Percentiles rank a stretch among this genome's conserved stretches.
Conservation (phyloP, 495 filamentous ascomycete species). For the Penicillium coffeae region DNA sequence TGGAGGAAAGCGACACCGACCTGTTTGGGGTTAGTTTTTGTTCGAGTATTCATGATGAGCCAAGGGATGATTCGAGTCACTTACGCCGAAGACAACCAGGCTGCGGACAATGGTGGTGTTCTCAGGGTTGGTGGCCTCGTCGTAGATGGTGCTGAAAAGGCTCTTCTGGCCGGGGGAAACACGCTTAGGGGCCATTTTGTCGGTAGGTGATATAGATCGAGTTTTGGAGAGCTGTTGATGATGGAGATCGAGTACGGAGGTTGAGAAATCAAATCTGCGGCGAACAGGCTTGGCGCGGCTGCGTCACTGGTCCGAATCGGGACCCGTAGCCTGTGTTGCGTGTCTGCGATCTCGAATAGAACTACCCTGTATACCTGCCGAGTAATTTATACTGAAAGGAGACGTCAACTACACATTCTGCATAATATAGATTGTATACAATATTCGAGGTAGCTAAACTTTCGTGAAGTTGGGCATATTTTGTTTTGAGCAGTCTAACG, state of each 20-base stretch:
- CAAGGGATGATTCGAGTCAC: too few species aligned
- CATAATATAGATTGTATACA: too few species aligned
- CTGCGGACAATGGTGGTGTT: conserved; percentile 73
- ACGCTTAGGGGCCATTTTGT: conserved; percentile 41
- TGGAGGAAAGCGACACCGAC: conserved; percentile 70
- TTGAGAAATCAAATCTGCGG: conserved; percentile 38
- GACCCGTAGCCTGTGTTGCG: conserved; percentile 36
- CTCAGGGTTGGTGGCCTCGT: conserved; percentile 63
- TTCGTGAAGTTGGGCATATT: too few species aligned
- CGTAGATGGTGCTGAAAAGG: conserved; percentile 52
- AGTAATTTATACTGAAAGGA: too few species aligned
- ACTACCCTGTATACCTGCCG: neutral
- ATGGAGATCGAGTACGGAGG: conserved; percentile 14
- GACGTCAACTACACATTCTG: too few species aligned
- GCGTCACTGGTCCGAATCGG: conserved; percentile 32
- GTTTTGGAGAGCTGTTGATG: conserved; percentile 2
- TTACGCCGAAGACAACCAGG: conserved; percentile 67
- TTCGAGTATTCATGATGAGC: neutral
- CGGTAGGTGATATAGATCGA: conserved; percentile 8
- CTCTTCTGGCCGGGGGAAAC: conserved; percentile 42
- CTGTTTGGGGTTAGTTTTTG: conserved; percentile 32
- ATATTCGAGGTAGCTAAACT: too few species aligned
- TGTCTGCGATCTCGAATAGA: conserved; percentile 1
- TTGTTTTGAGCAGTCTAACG: too few species aligned
- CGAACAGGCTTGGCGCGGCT: conserved; percentile 36